A percentile compares a stretch with the other conserved stretches of the same genome.
phyloP scores from a whole-genome alignment of 371 early-diverging fungal genomes.

The Zychaea mexicana region DNA sequence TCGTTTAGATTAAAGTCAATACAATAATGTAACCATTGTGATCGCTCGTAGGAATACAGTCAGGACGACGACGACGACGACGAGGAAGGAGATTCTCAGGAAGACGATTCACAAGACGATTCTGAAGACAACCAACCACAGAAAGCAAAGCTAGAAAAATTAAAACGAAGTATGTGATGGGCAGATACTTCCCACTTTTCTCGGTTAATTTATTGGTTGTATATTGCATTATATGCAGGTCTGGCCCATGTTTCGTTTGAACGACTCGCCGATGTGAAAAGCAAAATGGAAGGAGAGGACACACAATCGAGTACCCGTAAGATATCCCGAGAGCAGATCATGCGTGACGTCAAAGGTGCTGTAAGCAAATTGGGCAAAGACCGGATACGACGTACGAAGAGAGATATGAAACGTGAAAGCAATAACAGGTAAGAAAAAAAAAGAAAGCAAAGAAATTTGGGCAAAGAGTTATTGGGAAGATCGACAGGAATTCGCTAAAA shows the following conservation, averaged over 20 bases:
- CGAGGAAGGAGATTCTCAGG: slow-evolving; percentile 13
- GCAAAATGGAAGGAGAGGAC: slow-evolving; percentile 65
- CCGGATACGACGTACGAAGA: slow-evolving; percentile 38
- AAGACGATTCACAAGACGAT: slow-evolving; percentile 27
- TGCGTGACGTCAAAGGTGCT: slow-evolving; percentile 42
- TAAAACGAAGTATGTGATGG: slow-evolving; percentile 40
- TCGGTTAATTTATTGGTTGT: neutral
- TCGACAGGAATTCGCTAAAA: neutral
- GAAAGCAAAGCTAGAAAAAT: slow-evolving; percentile 28
- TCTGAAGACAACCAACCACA: slow-evolving; percentile 28
- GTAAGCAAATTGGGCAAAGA: slow-evolving; percentile 39
- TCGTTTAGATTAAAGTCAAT: too few species aligned
- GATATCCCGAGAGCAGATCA: slow-evolving; percentile 35
- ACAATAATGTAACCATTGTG: too few species aligned
- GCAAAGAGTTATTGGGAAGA: too few species aligned
- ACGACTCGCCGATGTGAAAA: slow-evolving; percentile 74
- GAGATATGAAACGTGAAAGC: slow-evolving; percentile 48
- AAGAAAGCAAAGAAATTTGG: too few species aligned
- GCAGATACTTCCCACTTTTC: neutral
- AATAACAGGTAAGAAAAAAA: slow-evolving; percentile 55
- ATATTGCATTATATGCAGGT: slow-evolving; percentile 43
- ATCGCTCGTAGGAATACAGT: neutral
- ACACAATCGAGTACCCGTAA: slow-evolving; percentile 32
- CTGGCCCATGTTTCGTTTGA: slow-evolving; percentile 84
- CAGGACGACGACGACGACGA: slow-evolving; percentile 15